Base-by-base conservation (phyloP, 495 filamentous ascomycete species). In the Saxispiralis lemnorum region DNA sequence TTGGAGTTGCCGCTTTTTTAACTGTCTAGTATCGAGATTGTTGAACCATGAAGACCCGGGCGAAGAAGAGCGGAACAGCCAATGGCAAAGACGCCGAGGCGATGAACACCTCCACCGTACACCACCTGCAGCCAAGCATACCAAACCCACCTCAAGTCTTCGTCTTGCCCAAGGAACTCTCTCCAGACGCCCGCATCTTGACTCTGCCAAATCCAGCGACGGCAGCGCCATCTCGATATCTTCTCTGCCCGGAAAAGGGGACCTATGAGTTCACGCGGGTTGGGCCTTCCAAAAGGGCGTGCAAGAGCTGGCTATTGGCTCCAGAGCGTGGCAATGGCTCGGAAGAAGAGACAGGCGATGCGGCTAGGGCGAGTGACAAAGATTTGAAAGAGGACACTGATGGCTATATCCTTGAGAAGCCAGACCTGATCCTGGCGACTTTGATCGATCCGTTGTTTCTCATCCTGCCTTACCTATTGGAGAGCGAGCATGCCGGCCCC, bases 191-290 rank as follows among this genome's bases (percentile, higher is more conserved):
- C 17, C 72, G 76, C 44, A 75, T 96, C 40, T 59, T 93, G 51
- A 78, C 76, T 20, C 67, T 97, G 11, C 69, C 76, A n/a, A 72
- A 93, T 58, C 88, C 92, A 9, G 76, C 76, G 47, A 80, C 73
- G 34, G 58, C 52, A 16, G 66, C 63, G 12, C 70, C 78, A 6
- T 71, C 66, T 37, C 72, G 82, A 45, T 96, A 87, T 59, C 72
- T 84, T 45, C 76, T 84, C 55, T 89, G 85, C 56, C 83, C 86
- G 3, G 58, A 70, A 21, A 71, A 71, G 10, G 89, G 88, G 19
- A 66, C 94, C 47, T 85, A 80, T 62, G 89, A 97, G 56, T 86
- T 96, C 63, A 94, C 76, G 12, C 70, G 70, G 32, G 68, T 96
- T 52, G 59, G 74, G 10, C 68, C 83, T 6, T 70, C 83, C 24